Base-by-base conservation (phyloP, 306 rosid genomes). In the Glycine latifolia region DNA sequence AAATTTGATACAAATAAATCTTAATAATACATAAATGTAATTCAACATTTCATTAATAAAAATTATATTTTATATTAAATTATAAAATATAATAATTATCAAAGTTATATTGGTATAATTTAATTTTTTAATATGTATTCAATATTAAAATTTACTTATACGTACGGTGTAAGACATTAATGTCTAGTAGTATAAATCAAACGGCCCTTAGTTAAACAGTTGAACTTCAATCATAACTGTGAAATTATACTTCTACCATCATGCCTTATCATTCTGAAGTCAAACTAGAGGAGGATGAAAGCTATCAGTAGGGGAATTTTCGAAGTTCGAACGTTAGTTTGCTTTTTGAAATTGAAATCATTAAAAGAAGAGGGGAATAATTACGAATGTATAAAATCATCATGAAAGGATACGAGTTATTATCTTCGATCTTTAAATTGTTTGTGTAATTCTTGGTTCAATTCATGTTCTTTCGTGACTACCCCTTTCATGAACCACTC, bases 301-400 rank as follows among this genome's bases (percentile, higher is more conserved):
- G 53, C n/a, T 8, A 41, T 43, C 0, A 6, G 53, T 41, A 43
- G 33, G 53, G n/a, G 54, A 16, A 67, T 43, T 67, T 44, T 67
- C 73, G 37, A 43, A 67, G 54, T 43, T 44, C 9, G n/a, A 67
- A 67, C 33, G 37, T 67, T 43, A 15, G 15, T 8, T 67, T 67
- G 54, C 54, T 44, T 67, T 67, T 44, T 44, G 54, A 67, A 67
- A 67, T 44, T 67, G 73, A 44, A 67, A 67, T 67, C 73, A 67
- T 67, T 67, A 67, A 15, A 67, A 44, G 37, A 44, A 16, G 73
- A 67, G 15, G 31, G 37, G 12, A 67, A 67, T 67, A 67, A 16
- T 67, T 67, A 67, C 37, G 13, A 8, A 67, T 43, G 73, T 15
- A 15, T 14, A 16, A 43, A 43, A 43, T 67, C 73, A 44, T 67